Conservation (phyloP, 2,329 filamentous ascomycete species). For the Colletotrichum australisinense region DNA sequence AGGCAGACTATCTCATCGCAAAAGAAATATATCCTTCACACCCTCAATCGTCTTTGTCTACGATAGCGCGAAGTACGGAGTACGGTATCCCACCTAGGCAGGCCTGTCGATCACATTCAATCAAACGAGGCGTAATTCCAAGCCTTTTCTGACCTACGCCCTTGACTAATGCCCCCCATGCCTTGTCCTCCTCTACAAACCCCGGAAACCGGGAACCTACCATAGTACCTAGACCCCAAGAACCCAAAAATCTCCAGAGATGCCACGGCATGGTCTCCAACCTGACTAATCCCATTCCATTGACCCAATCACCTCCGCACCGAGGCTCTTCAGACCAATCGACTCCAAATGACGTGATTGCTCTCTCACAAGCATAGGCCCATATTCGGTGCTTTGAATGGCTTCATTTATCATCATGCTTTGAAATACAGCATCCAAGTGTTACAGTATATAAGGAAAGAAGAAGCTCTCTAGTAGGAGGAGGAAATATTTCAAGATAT, state of each 20-base stretch:
- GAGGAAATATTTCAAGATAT: too few species aligned
- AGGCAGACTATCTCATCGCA: background rate
- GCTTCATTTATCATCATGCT: conserved; percentile 26
- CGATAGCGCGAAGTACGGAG: too few species aligned
- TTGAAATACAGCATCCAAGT: conserved; percentile 26
- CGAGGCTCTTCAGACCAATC: conserved; percentile 14
- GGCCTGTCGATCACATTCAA: background rate
- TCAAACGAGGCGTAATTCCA: background rate
- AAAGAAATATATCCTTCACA: background rate
- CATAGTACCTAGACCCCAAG: background rate
- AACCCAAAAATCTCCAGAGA: background rate
- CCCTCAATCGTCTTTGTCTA: background rate
- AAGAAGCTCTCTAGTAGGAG: background rate
- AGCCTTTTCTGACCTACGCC: background rate
- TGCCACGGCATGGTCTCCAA: background rate
- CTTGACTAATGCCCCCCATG: conserved; percentile 19
- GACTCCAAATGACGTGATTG: conserved; percentile 30
- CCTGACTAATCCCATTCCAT: conserved; percentile 19
- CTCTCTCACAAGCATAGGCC: conserved; percentile 16
- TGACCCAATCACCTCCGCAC: background rate
- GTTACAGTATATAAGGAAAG: background rate
- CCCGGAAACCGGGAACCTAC: background rate
- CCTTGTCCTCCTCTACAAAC: background rate
- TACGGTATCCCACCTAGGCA: too few species aligned
- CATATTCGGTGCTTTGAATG: conserved; percentile 5